A percentile compares a stretch with the other conserved stretches of the same genome.
phyloP scores from a whole-genome alignment of 1,284 basidiomycete species.

The Anthracocystis walkeri region DNA sequence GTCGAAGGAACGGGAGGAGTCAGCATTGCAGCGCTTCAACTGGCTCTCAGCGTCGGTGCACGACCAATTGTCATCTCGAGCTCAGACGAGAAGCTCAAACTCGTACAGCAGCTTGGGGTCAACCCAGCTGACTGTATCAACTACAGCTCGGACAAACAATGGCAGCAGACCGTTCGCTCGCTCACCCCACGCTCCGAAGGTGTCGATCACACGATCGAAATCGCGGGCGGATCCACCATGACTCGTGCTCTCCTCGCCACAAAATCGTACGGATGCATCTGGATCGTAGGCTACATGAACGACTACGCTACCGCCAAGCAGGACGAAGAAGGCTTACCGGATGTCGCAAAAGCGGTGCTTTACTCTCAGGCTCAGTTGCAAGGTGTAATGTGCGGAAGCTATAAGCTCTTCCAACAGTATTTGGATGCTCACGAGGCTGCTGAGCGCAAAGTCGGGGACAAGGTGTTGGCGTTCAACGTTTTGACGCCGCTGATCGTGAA shows the following conservation, averaged over 20 bases:
- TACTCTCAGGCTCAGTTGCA: constrained; percentile 38
- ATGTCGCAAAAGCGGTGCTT: constrained; percentile 35
- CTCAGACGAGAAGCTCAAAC: constrained; percentile 31
- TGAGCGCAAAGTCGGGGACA: constrained; percentile 6
- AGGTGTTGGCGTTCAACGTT: constrained; percentile 10
- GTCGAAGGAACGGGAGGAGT: constrained; percentile 51
- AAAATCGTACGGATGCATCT: constrained; percentile 31
- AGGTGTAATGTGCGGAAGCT: constrained; percentile 49
- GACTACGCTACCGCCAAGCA: constrained; percentile 29
- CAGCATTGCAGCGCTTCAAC: constrained; percentile 39
- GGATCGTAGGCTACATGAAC: constrained; percentile 51
- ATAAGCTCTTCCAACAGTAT: constrained; percentile 42
- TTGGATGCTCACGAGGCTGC: constrained; percentile 28
- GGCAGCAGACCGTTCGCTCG: constrained; percentile 22
- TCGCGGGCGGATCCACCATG: constrained; percentile 44
- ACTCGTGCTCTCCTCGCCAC: constrained; percentile 26
- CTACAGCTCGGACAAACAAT: constrained; percentile 28
- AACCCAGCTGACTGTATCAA: constrained; percentile 35
- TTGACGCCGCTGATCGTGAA: constrained; percentile 27
- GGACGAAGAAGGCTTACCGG: constrained; percentile 11
- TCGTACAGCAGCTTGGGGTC: constrained; percentile 32
- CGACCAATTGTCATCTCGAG: constrained; percentile 50
- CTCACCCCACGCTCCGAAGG: constrained; percentile 31
- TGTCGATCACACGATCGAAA: constrained; percentile 46
- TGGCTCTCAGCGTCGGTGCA: constrained; percentile 34